Percentiles rank a stretch among this genome's conserved stretches.
Conservation (phyloP, 2,329 filamentous ascomycete genomes). For the Colletotrichum gigasporum region DNA sequence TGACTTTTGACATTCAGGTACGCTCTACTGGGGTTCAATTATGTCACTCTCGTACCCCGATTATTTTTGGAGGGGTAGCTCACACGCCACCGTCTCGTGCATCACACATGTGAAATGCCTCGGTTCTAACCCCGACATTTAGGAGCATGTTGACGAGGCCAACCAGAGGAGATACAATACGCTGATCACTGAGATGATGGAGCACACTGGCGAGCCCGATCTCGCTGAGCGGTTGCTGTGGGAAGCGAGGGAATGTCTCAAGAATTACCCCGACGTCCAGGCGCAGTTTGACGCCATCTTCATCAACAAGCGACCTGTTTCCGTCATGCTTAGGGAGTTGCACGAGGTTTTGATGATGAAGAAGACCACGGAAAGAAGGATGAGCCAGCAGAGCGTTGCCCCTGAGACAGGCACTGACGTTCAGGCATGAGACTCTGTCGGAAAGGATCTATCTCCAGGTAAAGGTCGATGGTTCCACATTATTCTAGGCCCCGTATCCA, state of each 20-base stretch:
- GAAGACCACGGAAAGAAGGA: slow-evolving; percentile 2
- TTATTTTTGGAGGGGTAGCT: too few relatives aligned
- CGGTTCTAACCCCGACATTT: background rate
- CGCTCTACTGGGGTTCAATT: too few relatives aligned
- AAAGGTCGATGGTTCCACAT: too few relatives aligned
- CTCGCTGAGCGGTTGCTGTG: slow-evolving; percentile 19
- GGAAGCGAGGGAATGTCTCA: slow-evolving; percentile 23
- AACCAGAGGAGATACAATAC: slow-evolving; percentile 27
- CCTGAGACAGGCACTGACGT: background rate
- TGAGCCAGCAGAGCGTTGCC: slow-evolving; percentile 2
- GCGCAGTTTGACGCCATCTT: slow-evolving; percentile 23
- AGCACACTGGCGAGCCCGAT: slow-evolving; percentile 4
- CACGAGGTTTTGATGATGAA: slow-evolving; percentile 24
- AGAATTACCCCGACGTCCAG: background rate
- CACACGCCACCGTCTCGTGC: too few relatives aligned
- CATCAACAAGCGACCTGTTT: background rate
- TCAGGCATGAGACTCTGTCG: background rate
- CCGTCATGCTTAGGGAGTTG: slow-evolving; percentile 12
- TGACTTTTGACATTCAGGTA: slow-evolving; percentile 26
- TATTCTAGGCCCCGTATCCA: too few relatives aligned
- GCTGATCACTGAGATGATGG: slow-evolving; percentile 23
- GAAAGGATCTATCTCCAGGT: too few relatives aligned
- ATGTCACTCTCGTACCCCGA: too few relatives aligned
- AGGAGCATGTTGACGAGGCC: slow-evolving; percentile 23
- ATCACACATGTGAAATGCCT: background rate